Evolutionary conservation across 2,329 filamentous ascomycete species (phyloP).

Genomic region (Microdochium bolleyi): DNA sequence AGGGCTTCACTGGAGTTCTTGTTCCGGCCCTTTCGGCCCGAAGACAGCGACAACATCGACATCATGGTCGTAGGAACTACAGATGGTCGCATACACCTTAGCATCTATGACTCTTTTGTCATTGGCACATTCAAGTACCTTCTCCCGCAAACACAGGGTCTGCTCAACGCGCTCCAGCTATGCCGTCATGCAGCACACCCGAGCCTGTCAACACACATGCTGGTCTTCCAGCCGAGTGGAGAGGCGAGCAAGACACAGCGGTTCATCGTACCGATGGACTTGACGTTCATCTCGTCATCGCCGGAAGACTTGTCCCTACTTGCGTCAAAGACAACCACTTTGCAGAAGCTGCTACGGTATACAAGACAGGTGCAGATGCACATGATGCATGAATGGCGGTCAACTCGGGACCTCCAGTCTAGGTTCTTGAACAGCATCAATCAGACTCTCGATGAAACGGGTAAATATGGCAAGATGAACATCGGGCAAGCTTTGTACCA

Average conservation of each 20-base stretch:
- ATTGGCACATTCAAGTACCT: constrained; percentile 59
- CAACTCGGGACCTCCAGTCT: constrained; percentile 68
- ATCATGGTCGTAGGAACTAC: constrained; percentile 68
- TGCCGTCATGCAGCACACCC: constrained; percentile 64
- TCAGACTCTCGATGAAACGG: constrained; percentile 61
- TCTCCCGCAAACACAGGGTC: constrained; percentile 19
- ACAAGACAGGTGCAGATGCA: constrained; percentile 72
- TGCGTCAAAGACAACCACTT: constrained; percentile 76
- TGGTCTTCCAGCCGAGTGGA: constrained; percentile 49
- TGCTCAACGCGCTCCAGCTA: constrained; percentile 24
- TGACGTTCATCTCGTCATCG: constrained; percentile 73
- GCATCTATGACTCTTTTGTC: constrained; percentile 79
- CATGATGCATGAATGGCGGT: constrained; percentile 76
- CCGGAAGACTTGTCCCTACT: constrained; percentile 77
- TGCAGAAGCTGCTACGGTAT: constrained; percentile 83
- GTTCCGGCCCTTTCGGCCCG: constrained; percentile 53
- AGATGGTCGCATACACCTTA: constrained; percentile 65
- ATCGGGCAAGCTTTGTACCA: constrained; percentile 77
- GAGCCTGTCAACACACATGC: constrained; percentile 64
- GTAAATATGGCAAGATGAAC: constrained; percentile 44
- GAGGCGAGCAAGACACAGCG: constrained; percentile 31
- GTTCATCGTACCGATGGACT: constrained; percentile 67
- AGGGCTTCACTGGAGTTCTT: constrained; percentile 62
- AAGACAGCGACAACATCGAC: constrained; percentile 67
- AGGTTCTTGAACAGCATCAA: constrained; percentile 73